Evolutionary conservation across 2,329 filamentous ascomycete genomes (phyloP).

Genomic region (Chaetoscypha palmicola): DNA sequence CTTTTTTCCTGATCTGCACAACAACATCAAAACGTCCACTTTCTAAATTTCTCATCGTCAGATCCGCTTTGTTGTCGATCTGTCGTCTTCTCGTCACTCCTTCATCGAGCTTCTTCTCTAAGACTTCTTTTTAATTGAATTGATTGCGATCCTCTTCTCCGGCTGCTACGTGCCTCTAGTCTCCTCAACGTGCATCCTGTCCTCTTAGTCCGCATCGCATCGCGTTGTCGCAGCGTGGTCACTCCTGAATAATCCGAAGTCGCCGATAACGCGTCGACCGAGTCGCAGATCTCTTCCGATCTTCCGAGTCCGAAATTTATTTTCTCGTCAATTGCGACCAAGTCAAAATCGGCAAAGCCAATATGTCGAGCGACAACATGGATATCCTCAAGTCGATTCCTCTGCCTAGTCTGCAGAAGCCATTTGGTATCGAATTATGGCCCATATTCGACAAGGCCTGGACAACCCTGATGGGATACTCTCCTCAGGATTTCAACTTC

Average conservation of each 20-base stretch:
- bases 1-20: too few species aligned
- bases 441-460: constrained; percentile 88
- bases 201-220: neutral
- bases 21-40: too few species aligned
- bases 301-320: neutral
- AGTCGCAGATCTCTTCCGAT: neutral
- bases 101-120: constrained; percentile 27
- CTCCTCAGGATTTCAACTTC: constrained; percentile 81
- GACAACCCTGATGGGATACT: constrained; percentile 69
- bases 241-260: constrained; percentile 4
- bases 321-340: neutral
- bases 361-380: constrained; percentile 18
- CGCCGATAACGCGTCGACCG: constrained; percentile 8
- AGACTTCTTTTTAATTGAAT: constrained; percentile 10
- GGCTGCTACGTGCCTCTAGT: constrained; percentile 14
- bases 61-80: constrained; percentile 14
- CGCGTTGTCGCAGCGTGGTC: constrained; percentile 3
- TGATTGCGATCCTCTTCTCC: constrained; percentile 18
- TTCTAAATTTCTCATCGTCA: neutral
- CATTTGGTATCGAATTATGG: constrained; percentile 89
- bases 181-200: neutral
- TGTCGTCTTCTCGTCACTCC: constrained; percentile 35
- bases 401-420: constrained; percentile 77
- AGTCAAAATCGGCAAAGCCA: constrained; percentile 10
- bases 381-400: constrained; percentile 46